These are phyloP conservation scores for Diplocarpon mali DNA, from an alignment of 2,329 filamentous ascomycete genomes.

Conservation along the genomic window DNA sequence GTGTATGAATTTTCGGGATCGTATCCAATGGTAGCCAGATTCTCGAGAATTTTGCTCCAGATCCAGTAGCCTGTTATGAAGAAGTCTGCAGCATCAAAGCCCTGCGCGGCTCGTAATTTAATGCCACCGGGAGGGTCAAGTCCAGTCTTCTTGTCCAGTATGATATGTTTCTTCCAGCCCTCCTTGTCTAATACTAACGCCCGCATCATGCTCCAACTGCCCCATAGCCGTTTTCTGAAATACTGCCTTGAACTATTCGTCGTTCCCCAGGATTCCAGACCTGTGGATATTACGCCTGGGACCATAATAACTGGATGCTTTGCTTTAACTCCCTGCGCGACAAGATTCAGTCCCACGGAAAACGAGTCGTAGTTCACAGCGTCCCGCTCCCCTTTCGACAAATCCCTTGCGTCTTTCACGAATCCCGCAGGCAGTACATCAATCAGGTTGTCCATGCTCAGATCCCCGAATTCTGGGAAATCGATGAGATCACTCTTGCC, in stretches of 20 bases:
- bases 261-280: slow-evolving; percentile 93
- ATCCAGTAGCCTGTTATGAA: slow-evolving; percentile 93
- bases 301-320: slow-evolving; percentile 93
- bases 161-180: slow-evolving; percentile 90
- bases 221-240: slow-evolving; percentile 91
- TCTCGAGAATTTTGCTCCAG: slow-evolving; percentile 91
- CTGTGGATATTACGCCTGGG: slow-evolving; percentile 93
- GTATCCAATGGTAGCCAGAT: slow-evolving; percentile 89
- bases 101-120: slow-evolving; percentile 86
- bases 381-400: slow-evolving; percentile 80
- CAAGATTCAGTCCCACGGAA: slow-evolving; percentile 74
- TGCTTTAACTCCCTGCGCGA: slow-evolving; percentile 67
- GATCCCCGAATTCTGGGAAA: slow-evolving; percentile 55
- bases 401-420: slow-evolving; percentile 72
- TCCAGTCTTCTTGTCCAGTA: slow-evolving; percentile 87
- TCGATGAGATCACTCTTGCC: slow-evolving; percentile 83
- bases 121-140: slow-evolving; percentile 73
- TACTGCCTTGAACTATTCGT: slow-evolving; percentile 75
- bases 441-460: slow-evolving; percentile 75
- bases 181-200: slow-evolving; percentile 89
- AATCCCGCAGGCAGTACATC: slow-evolving; percentile 83
- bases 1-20: slow-evolving; percentile 70
- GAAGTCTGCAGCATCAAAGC: slow-evolving; percentile 96
- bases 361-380: slow-evolving; percentile 90
- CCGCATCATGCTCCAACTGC: slow-evolving; percentile 98